phyloP scores from a whole-genome alignment of 2,329 filamentous ascomycete species.

The Aspergillus chevalieri region DNA sequence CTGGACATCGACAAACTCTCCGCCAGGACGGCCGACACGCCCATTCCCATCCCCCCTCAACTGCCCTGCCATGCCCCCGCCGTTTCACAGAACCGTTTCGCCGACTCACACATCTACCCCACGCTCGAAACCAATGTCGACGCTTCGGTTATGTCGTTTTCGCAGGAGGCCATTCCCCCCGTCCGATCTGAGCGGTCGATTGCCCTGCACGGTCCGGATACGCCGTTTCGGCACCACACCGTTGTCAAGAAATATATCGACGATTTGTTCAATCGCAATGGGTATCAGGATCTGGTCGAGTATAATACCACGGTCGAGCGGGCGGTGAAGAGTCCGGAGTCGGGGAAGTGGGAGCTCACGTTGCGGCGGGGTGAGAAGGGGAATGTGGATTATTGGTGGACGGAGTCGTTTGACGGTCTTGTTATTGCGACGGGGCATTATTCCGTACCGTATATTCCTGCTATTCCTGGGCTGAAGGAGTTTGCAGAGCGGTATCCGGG shows the following conservation, averaged over 20 bases:
- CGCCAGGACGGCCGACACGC: slow-evolving; percentile 45
- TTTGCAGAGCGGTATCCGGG: slow-evolving; percentile 34
- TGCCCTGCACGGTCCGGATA: slow-evolving; percentile 49
- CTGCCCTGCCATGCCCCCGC: slow-evolving; percentile 45
- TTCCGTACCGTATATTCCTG: slow-evolving; percentile 49
- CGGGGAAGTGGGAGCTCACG: slow-evolving; percentile 48
- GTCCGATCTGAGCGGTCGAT: slow-evolving; percentile 39
- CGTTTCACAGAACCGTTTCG: slow-evolving; percentile 44
- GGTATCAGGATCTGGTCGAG: slow-evolving; percentile 44
- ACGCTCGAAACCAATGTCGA: slow-evolving; percentile 62
- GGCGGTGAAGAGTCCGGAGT: slow-evolving; percentile 44
- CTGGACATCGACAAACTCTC: slow-evolving; percentile 45
- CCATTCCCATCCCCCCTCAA: slow-evolving; percentile 41
- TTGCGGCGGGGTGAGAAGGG: slow-evolving; percentile 38
- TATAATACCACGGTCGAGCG: slow-evolving; percentile 57
- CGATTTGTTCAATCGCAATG: slow-evolving; percentile 49
- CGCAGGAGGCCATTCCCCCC: slow-evolving; percentile 49
- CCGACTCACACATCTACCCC: slow-evolving; percentile 56
- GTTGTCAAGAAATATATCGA: slow-evolving; percentile 53
- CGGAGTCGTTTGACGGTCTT: slow-evolving; percentile 56
- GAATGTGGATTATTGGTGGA: slow-evolving; percentile 54
- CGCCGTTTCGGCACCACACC: slow-evolving; percentile 58
- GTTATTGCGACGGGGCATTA: slow-evolving; percentile 58
- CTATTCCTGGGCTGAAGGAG: slow-evolving; percentile 37
- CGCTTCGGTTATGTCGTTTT: slow-evolving; percentile 55